A percentile compares a stretch with the other conserved stretches of the same genome.
Evolutionary conservation across 768 basidiomycete species (phyloP).

Genomic region (Termitomyces sp.): DNA sequence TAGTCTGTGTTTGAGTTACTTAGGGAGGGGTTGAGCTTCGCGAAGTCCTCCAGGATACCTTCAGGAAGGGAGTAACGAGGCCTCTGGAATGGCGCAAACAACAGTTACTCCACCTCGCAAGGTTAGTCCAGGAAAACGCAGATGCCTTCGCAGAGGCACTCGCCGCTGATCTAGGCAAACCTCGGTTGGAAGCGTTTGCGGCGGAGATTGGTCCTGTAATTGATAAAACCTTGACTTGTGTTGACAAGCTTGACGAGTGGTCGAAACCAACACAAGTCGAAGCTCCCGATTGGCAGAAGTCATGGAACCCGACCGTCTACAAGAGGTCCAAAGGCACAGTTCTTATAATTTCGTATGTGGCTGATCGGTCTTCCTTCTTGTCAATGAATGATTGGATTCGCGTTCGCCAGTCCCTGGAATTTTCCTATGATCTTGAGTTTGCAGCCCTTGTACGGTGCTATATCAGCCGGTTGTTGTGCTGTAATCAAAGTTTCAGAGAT

Average conservation of each 20-base stretch:
- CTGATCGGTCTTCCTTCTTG: slow-evolving; percentile 18
- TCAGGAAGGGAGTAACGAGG: slow-evolving; percentile 43
- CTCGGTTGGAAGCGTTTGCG: slow-evolving; percentile 32
- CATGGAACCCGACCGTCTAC: slow-evolving; percentile 47
- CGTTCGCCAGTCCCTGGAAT: slow-evolving; percentile 51
- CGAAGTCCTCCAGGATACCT: slow-evolving; percentile 35
- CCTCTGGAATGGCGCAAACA: slow-evolving; percentile 54
- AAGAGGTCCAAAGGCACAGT: slow-evolving; percentile 58
- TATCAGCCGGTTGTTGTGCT: slow-evolving; percentile 67
- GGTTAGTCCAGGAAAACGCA: slow-evolving; percentile 56
- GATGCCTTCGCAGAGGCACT: slow-evolving; percentile 45
- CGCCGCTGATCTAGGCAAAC: slow-evolving; percentile 42
- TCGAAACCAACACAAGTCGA: slow-evolving; percentile 33
- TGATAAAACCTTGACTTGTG: slow-evolving; percentile 34
- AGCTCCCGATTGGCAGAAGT: slow-evolving; percentile 36
- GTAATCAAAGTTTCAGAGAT: slow-evolving; percentile 67
- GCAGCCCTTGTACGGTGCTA: slow-evolving; percentile 61
- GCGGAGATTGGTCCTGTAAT: slow-evolving; percentile 42
- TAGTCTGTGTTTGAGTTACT: not conserved
- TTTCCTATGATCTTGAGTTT: slow-evolving; percentile 53
- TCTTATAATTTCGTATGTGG: slow-evolving; percentile 52
- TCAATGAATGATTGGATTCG: not conserved
- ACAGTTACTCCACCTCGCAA: slow-evolving; percentile 60
- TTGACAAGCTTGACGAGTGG: slow-evolving; percentile 55
- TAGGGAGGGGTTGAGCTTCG: slow-evolving; percentile 22